Evolutionary conservation across 2,329 filamentous ascomycete species (phyloP), one percentile per base, ranked within the genome.

Genomic region (Sporothrix globosa): DNA sequence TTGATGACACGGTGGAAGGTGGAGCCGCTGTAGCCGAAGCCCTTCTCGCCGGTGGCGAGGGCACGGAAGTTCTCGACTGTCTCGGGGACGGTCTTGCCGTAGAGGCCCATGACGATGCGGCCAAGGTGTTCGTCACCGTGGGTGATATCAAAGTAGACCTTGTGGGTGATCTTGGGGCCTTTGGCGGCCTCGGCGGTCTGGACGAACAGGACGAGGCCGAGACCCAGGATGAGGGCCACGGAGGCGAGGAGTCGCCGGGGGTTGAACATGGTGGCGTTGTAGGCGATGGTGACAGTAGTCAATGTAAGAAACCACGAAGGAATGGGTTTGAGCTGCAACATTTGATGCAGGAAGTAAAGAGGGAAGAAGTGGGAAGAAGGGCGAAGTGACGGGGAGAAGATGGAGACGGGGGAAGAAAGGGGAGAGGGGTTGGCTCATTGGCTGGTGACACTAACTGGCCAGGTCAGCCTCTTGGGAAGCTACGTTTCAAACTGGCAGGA

Each of bases 151-250:
- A 96, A 95, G 86, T 88, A 96, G 82, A 96, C 93, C 89, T 97
- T 97, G 86, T 92, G 86, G 77, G 94, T 97, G 84, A 97, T 95
- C 89, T 96, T 96, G 74, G 93, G 95, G 61, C 96, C 95, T 84
- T 95, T 93, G 75, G 85, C 85, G 69, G 92, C 91, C 76, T 91
- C 88, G 72, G 87, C 89, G 46, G 88, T 87, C 81, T 93, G 90
- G 75, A 91, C 86, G 79, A 97, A 89, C 83, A 92, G 88, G 75
- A 93, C 83, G 79, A 95, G 85, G 75, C 87, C 86, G 76, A 94
- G 84, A 77, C 92, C 90, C 77, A 96, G 80, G 78, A 97, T 87
- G 78, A 97, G 86, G 79, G 93, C 85, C 77, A 90, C 84, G 77
- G 91, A 89, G 79, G 91, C 84, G 78, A 93, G 79, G 75, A 93